Evolutionary conservation across 2,329 filamentous ascomycete species (phyloP), one percentile per base, ranked within the genome.

Genomic region (Neonectria hederae): DNA sequence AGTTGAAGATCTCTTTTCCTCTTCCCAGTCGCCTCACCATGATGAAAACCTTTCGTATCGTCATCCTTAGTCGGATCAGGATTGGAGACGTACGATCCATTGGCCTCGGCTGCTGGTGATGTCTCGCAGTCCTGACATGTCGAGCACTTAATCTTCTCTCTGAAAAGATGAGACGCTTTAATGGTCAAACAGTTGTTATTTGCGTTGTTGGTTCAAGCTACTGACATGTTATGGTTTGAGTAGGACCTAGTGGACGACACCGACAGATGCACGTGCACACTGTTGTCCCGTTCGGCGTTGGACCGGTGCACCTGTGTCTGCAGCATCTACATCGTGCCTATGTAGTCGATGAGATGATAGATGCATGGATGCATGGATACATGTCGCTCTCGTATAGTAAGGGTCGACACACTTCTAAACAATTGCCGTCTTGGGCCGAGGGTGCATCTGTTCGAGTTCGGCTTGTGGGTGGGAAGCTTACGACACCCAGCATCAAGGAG

Each of bases 11-110:
- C 21, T 5, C 48, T 45, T 58, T 32, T 48, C 32, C 51, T 49
- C 6, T 19, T 38, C 38, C 17, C 9, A 35, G n/a, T 55, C 28
- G 17, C 54, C 68, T 65, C 63, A 67, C 65, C 65, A 91, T 95
- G 93, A 97, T 95, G 93, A 96, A 89, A 84, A 19, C 48, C 79
- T 79, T 86, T 82, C 66, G 72, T 94, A 94, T 94, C 91, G 92
- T 97, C 93, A 97, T 97, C 93, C 93, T 97, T 97, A 97, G 92
- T 84, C 93, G 87, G 90, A 97, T 79, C 76, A 65, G 67, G 69
- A 68, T 68, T 71, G 67, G 67, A 68, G 73, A 67, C 67, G 70
- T 65, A 80, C 53, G 78, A 80, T 64, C 72, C 71, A 77, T 70
- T 71, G 59, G 70, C 72, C 67, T 68, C 46, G 61, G 67, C 69